phyloP scores from a whole-genome alignment of 2,329 filamentous ascomycete genomes.

The Alternaria arbusti region DNA sequence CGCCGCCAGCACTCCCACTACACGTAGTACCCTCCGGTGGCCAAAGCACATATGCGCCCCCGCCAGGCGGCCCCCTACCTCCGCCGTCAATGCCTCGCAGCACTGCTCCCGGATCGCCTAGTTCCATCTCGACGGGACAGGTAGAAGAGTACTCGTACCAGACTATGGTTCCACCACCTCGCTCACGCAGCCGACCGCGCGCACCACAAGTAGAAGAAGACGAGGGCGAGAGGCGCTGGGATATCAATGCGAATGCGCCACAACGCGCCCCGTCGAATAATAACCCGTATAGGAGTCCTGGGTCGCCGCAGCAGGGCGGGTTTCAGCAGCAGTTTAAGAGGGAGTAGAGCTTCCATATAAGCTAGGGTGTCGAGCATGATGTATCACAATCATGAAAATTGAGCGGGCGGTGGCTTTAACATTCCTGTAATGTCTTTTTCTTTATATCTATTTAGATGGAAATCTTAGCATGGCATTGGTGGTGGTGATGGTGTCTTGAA shows the following conservation, averaged over 20 bases:
- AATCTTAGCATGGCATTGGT: not conserved
- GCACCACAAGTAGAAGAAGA: slow-evolving; percentile 25
- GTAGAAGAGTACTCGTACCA: slow-evolving; percentile 45
- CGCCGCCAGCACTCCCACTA: slow-evolving; percentile 41
- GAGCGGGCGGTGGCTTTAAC: not conserved
- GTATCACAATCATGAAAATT: not conserved
- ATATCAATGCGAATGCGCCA: not conserved
- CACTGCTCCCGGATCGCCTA: slow-evolving; percentile 38
- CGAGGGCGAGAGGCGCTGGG: slow-evolving; percentile 23
- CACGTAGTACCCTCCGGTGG: slow-evolving; percentile 28
- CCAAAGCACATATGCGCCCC: slow-evolving; percentile 33
- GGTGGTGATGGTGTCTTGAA: not conserved
- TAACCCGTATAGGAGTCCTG: slow-evolving; percentile 21
- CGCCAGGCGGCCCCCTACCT: slow-evolving; percentile 19
- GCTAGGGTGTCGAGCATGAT: not conserved
- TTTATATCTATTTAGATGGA: not conserved
- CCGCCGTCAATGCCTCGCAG: slow-evolving; percentile 22
- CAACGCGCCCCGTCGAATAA: slow-evolving; percentile 4
- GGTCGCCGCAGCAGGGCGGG: slow-evolving; percentile 3
- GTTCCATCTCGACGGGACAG: slow-evolving; percentile 39
- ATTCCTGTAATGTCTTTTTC: not conserved
- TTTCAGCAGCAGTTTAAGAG: slow-evolving; percentile 11
- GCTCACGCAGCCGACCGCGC: slow-evolving; percentile 25
- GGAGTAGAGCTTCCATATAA: slow-evolving; percentile 2
- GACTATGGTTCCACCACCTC: slow-evolving; percentile 39